Base-by-base conservation (phyloP, 352 stramenopile genomes). In the Globisporangium carolinianum region DNA sequence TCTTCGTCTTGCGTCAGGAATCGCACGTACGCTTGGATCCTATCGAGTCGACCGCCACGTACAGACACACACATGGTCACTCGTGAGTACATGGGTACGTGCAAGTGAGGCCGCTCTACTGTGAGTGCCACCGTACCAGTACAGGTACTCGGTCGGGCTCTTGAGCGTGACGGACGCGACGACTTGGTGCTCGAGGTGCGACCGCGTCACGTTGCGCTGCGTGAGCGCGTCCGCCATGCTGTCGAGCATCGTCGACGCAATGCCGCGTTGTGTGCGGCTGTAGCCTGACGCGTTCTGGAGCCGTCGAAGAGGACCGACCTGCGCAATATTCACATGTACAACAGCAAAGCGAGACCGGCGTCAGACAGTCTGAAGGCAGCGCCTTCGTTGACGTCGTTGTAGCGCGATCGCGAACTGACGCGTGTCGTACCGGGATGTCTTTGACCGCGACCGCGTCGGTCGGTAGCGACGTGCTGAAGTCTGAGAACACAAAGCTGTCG, bases 1-100 rank as follows among this genome's bases (percentile, higher is more conserved):
- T 95, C 86, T 61, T 91, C 86, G 46, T 95, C 86, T 24, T 83
- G 60, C 4, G 82, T 72, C n/a, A 95, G 64, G 56, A 93, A 93
- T 53, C 73, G 81, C 18, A 83, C 83, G 57, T 95, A 95, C 43
- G 81, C 75, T 67, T 89, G 76, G 46, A 92, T 67, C 84, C 84
- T 94, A 53, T 62, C 42, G 24, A 32, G 24, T 32, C 24, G 24
- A 32, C 24, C 15, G 41, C 24, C 18, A 42, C 18, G 24, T 32
- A 32, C 24, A 32, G 24, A 32, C 24, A 32, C 24, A 32, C 24
- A 32, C 24, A 32, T 24, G 24, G 24, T 2, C 24, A 24, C 24
- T 32, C 24, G 24, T 32, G 24, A 32, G 24, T 32, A 24, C 24
- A 24, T 24, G 24, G 24, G 24, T 24, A 32, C 24, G 24, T 32